Percentiles rank a stretch among this genome's conserved stretches.
Evolutionary conservation across 306 rosid species (phyloP).

Genomic region (cucumber (Cucumis sativus)): DNA sequence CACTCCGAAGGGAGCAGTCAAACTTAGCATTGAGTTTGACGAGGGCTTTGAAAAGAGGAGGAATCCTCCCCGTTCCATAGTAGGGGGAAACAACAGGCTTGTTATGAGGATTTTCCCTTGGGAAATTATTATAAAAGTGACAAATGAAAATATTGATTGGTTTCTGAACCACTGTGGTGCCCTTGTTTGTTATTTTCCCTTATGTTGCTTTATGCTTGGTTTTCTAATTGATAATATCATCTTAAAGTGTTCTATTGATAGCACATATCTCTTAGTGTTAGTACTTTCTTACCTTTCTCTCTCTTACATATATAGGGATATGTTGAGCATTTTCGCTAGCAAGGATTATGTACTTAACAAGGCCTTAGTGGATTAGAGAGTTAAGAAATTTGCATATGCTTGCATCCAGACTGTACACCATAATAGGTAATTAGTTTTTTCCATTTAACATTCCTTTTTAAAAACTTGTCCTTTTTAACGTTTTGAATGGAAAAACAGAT

Average conservation of each 20-base stretch:
- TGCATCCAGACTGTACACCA: too few species aligned
- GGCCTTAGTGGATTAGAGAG: conserved; percentile 67
- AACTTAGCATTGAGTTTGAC: too few species aligned
- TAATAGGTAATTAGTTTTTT: too few species aligned
- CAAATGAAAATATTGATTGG: not conserved
- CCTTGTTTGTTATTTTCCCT: not conserved
- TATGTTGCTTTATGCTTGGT: not conserved
- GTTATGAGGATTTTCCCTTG: not conserved
- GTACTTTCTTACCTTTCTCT: conserved; percentile 8
- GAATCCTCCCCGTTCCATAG: too few species aligned
- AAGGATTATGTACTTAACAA: conserved; percentile 36
- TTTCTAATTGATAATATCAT: not conserved
- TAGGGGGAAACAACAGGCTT: too few species aligned
- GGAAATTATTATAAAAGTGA: not conserved
- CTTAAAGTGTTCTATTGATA: not conserved
- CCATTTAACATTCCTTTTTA: too few species aligned
- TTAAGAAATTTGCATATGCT: conserved; percentile 59
- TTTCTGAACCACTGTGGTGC: not conserved
- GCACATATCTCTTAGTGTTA: too few species aligned
- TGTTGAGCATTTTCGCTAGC: conserved; percentile 58
- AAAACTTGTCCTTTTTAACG: not conserved
- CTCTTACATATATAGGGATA: conserved; percentile 37
- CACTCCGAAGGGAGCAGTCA: too few species aligned
- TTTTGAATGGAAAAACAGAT: not conserved
- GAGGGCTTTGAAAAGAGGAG: too few species aligned